Evolutionary conservation across 805 yeast genomes (phyloP).

Genomic region (Sugiyamaella qingdaonensis): DNA sequence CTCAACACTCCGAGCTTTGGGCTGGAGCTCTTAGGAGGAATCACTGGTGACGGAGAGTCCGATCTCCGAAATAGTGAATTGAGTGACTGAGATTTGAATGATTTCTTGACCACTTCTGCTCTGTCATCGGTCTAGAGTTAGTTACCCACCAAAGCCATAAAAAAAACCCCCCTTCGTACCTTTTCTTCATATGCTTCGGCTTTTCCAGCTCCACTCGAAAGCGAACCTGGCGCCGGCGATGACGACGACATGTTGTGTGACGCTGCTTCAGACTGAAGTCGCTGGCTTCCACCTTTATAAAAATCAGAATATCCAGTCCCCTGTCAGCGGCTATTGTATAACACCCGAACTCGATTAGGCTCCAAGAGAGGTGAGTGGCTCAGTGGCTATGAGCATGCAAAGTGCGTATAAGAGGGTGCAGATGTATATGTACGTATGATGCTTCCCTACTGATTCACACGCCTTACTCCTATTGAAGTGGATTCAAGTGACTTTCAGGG

Average conservation of each 20-base stretch:
- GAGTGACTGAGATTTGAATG: constrained; percentile 36
- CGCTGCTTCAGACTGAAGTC: constrained; percentile 1
- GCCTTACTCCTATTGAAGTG: too few relatives aligned
- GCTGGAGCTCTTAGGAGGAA: constrained; percentile 1
- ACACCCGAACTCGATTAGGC: too few relatives aligned
- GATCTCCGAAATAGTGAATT: constrained; percentile 29
- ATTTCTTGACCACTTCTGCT: constrained; percentile 15
- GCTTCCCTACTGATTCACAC: not conserved
- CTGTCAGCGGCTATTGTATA: too few relatives aligned
- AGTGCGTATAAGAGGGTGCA: not conserved
- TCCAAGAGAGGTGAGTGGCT: not conserved
- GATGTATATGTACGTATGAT: not conserved
- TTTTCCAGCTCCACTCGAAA: not conserved
- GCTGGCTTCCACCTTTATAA: not conserved
- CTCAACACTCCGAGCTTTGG: constrained; percentile 6
- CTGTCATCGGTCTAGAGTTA: not conserved
- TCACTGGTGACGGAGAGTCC: constrained; percentile 11
- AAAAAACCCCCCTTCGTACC: not conserved
- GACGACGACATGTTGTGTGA: not conserved
- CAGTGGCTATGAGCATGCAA: not conserved
- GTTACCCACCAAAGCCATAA: not conserved
- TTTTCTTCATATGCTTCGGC: not conserved
- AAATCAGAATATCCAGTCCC: not conserved
- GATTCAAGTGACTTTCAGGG: too few relatives aligned
- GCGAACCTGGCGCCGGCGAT: constrained; percentile 1